Base-by-base conservation (phyloP, 805 yeast species). In the Ogataea methylovora region DNA sequence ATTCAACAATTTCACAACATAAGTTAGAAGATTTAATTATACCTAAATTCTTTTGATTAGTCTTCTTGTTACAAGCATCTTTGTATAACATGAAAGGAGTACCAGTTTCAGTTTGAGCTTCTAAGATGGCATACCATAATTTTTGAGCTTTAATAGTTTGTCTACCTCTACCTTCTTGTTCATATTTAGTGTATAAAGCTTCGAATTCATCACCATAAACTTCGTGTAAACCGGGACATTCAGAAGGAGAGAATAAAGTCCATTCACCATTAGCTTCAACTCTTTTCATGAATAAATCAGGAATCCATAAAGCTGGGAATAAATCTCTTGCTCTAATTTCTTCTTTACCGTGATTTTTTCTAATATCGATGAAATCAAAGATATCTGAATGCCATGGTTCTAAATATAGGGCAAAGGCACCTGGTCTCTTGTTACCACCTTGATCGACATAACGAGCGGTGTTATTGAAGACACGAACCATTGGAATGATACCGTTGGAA, bases 351-450 rank as follows among this genome's bases (percentile, higher is more conserved):
- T 73, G 79, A 51, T 73, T 73, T 58, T 73, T 73, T 56, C 79
- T 64, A 42, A 73, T 68, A 49, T 73, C 79, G 37, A 73, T 63
- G 44, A 73, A 72, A 38, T 73, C 79, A 45, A 73, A 68, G 41
- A 73, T 65, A 51, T 73, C 79, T 7, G 76, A 58, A 51, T 73
- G 80, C 80, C 80, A 73, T 49, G 80, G 79, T 56, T 73, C 80
- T 33, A 73, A 51, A 54, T 73, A 73, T 34, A 73, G 54, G 15
- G 79, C 79, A 54, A 73, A 71, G 11, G 79, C 79, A 49, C 80
- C 80, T 12, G 80, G 80, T 54, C 80, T 61, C 58, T 73, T 73
- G 56, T 73, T 73, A 45, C 80, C 80, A 52, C 80, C 80, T 56
- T 73, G 80, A 48, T 73, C 80, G 29, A 73, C 80, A 47, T 73